phyloP scores from a whole-genome alignment of 352 stramenopile species.

The Pythium phragmiticola region DNA sequence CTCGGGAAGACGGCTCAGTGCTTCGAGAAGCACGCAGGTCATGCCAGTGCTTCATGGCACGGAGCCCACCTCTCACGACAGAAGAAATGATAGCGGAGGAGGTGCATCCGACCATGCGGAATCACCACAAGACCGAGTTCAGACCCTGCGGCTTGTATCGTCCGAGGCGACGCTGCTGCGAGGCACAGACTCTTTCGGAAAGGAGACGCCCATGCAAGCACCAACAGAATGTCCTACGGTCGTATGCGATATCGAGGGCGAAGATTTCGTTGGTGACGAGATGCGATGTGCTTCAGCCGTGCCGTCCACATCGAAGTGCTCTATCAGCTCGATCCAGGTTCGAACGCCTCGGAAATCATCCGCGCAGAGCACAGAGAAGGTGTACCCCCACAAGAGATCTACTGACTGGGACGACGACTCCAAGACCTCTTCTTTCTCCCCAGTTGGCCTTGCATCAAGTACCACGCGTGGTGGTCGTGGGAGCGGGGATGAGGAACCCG shows the following conservation, averaged over 20 bases:
- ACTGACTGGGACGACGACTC: neutral
- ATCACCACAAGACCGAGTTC: constrained; percentile 1
- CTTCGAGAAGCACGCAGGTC: constrained; percentile 59
- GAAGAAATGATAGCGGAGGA: neutral
- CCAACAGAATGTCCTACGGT: constrained; percentile 30
- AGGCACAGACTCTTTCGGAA: neutral
- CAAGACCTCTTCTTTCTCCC: neutral
- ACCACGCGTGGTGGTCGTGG: neutral
- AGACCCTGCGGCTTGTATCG: constrained; percentile 27
- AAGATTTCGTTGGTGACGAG: constrained; percentile 1
- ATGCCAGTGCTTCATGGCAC: constrained; percentile 36
- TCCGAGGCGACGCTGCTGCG: constrained; percentile 29
- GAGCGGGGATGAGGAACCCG: constrained; percentile 7
- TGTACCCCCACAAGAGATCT: neutral
- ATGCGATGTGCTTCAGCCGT: neutral
- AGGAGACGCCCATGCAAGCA: neutral
- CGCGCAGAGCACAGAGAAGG: constrained; percentile 6
- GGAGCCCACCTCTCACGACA: neutral
- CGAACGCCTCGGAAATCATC: constrained; percentile 1
- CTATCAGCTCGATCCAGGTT: constrained; percentile 17
- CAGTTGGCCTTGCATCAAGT: neutral
- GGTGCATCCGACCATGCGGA: neutral
- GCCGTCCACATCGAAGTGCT: neutral
- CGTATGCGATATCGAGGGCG: constrained; percentile 33
- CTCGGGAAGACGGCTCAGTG: constrained; percentile 43